Evolutionary conservation across 306 rosid species (phyloP).

Genomic region (Pterocarpus macrocarpus): DNA sequence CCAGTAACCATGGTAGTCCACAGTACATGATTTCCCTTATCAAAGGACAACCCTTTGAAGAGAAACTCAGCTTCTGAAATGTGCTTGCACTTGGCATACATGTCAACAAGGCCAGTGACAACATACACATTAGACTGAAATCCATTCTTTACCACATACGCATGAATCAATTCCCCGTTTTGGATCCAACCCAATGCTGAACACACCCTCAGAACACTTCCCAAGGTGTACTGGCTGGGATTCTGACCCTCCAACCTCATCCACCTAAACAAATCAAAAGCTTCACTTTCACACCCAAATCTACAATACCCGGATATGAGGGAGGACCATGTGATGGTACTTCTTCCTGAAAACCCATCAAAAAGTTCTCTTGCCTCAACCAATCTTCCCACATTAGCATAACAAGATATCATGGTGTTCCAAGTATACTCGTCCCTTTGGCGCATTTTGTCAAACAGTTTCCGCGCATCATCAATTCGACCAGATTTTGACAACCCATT

Average conservation of each 20-base stretch:
- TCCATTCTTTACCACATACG: conserved; percentile 63
- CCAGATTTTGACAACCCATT: conserved; percentile 64
- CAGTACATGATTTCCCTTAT: conserved; percentile 68
- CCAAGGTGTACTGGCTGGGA: conserved; percentile 78
- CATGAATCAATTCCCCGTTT: conserved; percentile 78
- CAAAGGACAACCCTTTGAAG: conserved; percentile 56
- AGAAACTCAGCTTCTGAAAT: conserved; percentile 73
- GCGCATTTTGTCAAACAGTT: conserved; percentile 77
- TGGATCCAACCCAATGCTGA: conserved; percentile 67
- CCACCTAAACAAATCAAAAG: conserved; percentile 64
- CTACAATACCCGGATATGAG: conserved; percentile 80
- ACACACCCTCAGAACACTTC: conserved; percentile 78
- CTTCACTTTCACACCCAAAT: conserved; percentile 66
- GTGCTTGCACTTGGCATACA: conserved; percentile 84
- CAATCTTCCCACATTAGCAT: conserved; percentile 68
- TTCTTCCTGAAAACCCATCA: conserved; percentile 54
- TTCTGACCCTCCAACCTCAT: conserved; percentile 76
- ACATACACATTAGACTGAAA: conserved; percentile 66
- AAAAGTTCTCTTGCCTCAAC: conserved; percentile 75
- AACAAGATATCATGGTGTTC: conserved; percentile 84
- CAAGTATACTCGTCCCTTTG: conserved; percentile 72
- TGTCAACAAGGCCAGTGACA: conserved; percentile 85
- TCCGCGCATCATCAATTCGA: conserved; percentile 70
- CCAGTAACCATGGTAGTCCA: conserved; percentile 97
- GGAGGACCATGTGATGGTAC: conserved; percentile 82